Evolutionary conservation across 1,139 yeast species (phyloP).

Genomic region (Sugiyamaella pinicola): DNA sequence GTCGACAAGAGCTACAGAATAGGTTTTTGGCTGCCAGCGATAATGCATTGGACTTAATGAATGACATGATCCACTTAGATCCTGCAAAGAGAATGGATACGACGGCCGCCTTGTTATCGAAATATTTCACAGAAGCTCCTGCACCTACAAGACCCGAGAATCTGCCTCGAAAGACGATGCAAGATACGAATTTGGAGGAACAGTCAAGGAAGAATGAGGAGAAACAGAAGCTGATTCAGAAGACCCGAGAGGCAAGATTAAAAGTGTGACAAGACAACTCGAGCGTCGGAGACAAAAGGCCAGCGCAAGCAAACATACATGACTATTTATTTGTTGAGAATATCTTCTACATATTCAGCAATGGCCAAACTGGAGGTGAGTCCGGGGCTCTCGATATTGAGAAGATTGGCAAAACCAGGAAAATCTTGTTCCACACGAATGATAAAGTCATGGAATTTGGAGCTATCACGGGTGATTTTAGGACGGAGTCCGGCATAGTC

Average conservation of each 20-base stretch:
- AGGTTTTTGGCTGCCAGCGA: conserved; percentile 93
- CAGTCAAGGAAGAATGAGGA: conserved; percentile 28
- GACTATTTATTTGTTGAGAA: conserved; percentile 36
- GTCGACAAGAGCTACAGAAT: conserved; percentile 75
- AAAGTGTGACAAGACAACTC: neutral
- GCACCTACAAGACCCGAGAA: conserved; percentile 71
- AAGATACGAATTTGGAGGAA: conserved; percentile 26
- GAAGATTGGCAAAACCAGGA: conserved; percentile 76
- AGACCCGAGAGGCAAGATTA: conserved; percentile 25
- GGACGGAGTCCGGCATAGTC: conserved; percentile 86
- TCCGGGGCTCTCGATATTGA: conserved; percentile 92
- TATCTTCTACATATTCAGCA: conserved; percentile 63
- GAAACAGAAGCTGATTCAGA: conserved; percentile 34
- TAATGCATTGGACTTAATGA: conserved; percentile 74
- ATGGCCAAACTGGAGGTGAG: conserved; percentile 81
- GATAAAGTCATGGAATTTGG: conserved; percentile 67
- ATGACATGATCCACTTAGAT: conserved; percentile 72
- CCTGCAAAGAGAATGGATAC: conserved; percentile 75
- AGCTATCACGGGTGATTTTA: conserved; percentile 56
- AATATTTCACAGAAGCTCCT: conserved; percentile 75
- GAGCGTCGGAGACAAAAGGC: too few species aligned
- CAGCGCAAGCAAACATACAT: too few species aligned
- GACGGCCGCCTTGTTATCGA: conserved; percentile 63
- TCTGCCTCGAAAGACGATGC: conserved; percentile 55
- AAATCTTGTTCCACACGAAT: conserved; percentile 66